These are phyloP conservation scores for Candida dubliniensis DNA, from an alignment of 1,139 yeast genomes.

Conservation along the genomic window DNA sequence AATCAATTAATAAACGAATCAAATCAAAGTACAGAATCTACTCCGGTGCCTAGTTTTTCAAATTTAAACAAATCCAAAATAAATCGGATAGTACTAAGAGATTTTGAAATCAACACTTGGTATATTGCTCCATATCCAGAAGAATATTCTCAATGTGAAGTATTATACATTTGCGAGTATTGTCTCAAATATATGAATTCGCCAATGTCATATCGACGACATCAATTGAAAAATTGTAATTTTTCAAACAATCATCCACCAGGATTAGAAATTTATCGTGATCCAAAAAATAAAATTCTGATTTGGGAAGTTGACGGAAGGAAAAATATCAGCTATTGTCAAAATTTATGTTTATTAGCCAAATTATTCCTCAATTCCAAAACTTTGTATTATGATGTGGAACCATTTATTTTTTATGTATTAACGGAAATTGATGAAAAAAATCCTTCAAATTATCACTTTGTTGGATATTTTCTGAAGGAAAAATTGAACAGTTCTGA, in stretches of 20 bases:
- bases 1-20: background rate
- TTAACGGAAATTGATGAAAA: conserved; percentile 65
- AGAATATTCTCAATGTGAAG: conserved; percentile 64
- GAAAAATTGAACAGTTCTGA: conserved; percentile 75
- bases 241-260: conserved; percentile 69
- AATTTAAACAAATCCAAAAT: conserved; percentile 27
- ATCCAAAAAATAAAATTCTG: conserved; percentile 49
- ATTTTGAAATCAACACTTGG: conserved; percentile 83
- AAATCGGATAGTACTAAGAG: conserved; percentile 64
- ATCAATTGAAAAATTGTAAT: conserved; percentile 65
- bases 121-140: conserved; percentile 93
- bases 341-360: conserved; percentile 84
- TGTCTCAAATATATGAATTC: conserved; percentile 83
- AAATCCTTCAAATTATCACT: conserved; percentile 57
- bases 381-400: conserved; percentile 90
- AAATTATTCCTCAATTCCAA: conserved; percentile 87
- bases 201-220: conserved; percentile 67
- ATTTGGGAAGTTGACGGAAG: conserved; percentile 94
- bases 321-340: conserved; percentile 79
- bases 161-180: conserved; percentile 77
- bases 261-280: conserved; percentile 86
- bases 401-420: conserved; percentile 88
- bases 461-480: conserved; percentile 92
- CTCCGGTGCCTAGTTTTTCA: conserved; percentile 18
- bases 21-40: conserved; percentile 14